Evolutionary conservation across 2,329 filamentous ascomycete genomes (phyloP), one percentile per base, ranked within the genome.

Genomic region (Thermothelomyces thermophilus): DNA sequence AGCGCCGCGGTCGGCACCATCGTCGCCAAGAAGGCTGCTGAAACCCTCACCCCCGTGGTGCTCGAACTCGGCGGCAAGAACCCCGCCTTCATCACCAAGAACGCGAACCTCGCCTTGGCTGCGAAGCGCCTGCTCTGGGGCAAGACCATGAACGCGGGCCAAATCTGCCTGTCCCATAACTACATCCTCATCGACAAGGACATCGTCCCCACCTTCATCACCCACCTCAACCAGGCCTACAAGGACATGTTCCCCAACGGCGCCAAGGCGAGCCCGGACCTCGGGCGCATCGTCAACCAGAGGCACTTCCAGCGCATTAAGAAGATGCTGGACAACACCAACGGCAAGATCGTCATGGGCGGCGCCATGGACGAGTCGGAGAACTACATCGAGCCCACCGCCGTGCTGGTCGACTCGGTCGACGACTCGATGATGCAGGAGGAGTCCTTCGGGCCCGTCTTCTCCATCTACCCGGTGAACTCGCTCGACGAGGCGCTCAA

Each of bases 391-490:
- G 89, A 91, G 65, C 88, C 90, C 1, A 98, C 93, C 0, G 82
- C 91, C n/a, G 83, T 98, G n/a, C 76, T 88, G 53, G 85, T 96
- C 33, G 76, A 87, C 57, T 82, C 81, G 54, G 64, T 78, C 14
- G 77, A 90, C 42, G 91, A 95, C 69, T 77, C 84, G 7, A 80
- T 96, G 68, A 78, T 96, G 63, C 71, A 72, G 20, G 81, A 95
- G 56, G 93, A 98, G 71, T 88, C 84, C 37, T 98, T 98, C 64
- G 93, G 91, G 6, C 93, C 93, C n/a, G 76, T 95, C 52, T 89
- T 95, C 58, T 84, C 87, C 55, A 82, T 97, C 55, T 71, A 95
- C 47, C 78, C 89, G 0, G 84, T 89, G 48, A 79, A 88, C 56
- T 77, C 81, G 59, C 74, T 96, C n/a, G 87, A 95, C 57, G 81